Evolutionary conservation across 140 eudicot genomes (phyloP), one percentile per base, ranked within the genome.

Genomic region (Eryngium alpinum): DNA sequence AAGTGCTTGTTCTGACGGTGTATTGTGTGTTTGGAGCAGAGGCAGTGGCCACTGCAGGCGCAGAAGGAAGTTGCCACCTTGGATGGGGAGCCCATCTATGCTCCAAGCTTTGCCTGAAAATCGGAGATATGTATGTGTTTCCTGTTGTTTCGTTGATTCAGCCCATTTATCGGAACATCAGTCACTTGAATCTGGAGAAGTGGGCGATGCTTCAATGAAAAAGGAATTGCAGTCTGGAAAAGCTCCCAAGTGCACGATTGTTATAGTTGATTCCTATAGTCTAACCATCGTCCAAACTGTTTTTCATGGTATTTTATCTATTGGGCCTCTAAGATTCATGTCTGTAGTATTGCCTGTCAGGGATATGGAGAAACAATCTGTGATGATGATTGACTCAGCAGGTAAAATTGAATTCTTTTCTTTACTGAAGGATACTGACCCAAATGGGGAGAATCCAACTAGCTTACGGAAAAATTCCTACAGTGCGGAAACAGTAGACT

Each of bases 1-100:
- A 38, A 96, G 99, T 87, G 99, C 96, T 51, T 91, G 99, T 86
- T 87, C 91, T 81, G 99, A 96, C 86, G 99, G 99, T 81, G 94
- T 96, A 80, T 89, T 96, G 75, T 96, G 92, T 79, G 88, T 96
- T 82, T 96, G 99, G 99, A 93, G 93, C 87, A 91, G 97, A 88
- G 92, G 86, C 72, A 89, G 92, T 82, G 98, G 99, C 80, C 97
- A 93, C 77, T 96, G 99, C 85, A 93, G 93, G 85, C 91, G 98
- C 21, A 87, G 98, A 84, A 93, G 99, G 85, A 93, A 90, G 88
- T 75, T 93, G 92, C 99, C 99, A 65, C 97, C 97, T 51, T 96
- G 98, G 99, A 91, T 87, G 0, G 99, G 99, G 62, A 93, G 91
- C 81, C 99, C 99, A 60, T 90, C 88, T 77, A 87, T 91, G 87